Evolutionary conservation across 2,329 filamentous ascomycete genomes (phyloP).

Genomic region (Aplosporella prunicola): DNA sequence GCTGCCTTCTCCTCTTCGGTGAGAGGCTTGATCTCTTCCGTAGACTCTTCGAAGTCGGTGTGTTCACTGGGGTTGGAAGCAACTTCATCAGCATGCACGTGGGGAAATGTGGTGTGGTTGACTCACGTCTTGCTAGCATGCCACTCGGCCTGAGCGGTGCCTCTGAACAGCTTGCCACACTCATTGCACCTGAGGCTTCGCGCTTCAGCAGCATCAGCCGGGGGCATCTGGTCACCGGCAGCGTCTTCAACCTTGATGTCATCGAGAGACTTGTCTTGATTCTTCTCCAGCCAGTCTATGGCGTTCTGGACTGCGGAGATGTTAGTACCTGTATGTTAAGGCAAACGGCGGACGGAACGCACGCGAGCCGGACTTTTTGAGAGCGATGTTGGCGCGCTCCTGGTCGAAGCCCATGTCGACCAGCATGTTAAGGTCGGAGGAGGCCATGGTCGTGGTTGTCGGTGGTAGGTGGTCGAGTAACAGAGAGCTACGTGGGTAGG

Average conservation of each 20-base stretch:
- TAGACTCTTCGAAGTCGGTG: conserved; percentile 74
- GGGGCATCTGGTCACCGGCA: conserved; percentile 47
- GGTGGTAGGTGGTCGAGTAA: no score
- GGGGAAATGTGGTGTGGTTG: conserved; percentile 37
- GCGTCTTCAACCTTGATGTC: conserved; percentile 53
- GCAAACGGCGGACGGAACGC: conserved; percentile 36
- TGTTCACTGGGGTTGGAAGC: background rate
- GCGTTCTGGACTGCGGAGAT: conserved; percentile 63
- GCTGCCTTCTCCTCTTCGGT: conserved; percentile 85
- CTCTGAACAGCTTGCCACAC: conserved; percentile 84
- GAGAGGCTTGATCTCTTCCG: conserved; percentile 80
- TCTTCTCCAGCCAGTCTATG: conserved; percentile 88
- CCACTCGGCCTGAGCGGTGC: conserved; percentile 71
- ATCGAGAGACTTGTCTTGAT: conserved; percentile 78
- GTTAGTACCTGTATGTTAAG: no score
- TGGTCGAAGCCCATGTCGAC: conserved; percentile 71
- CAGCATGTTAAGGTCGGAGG: conserved; percentile 49
- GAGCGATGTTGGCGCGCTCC: conserved; percentile 69
- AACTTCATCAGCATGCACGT: background rate
- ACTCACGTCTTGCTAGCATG: conserved; percentile 87
- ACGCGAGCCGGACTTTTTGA: conserved; percentile 76
- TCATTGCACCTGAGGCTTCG: conserved; percentile 87
- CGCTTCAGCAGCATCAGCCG: conserved; percentile 63
- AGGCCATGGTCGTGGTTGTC: conserved; percentile 30
- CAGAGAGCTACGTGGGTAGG: no score